Base-by-base conservation (phyloP, 345 rosid species). In the Murraya paniculata region DNA sequence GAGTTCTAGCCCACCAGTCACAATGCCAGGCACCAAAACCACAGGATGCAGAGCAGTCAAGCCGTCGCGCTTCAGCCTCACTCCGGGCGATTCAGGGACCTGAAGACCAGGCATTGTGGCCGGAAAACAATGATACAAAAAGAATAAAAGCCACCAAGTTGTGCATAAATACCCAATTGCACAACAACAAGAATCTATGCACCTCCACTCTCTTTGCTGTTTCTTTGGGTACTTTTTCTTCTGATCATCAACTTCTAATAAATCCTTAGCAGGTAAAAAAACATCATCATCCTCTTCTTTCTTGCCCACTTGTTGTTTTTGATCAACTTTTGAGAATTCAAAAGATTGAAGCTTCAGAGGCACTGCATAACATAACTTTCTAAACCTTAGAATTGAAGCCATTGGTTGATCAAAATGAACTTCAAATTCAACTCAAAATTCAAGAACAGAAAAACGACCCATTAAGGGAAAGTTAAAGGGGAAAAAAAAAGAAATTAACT, bases 1-100 rank as follows among this genome's bases (percentile, higher is more conserved):
- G 10, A 91, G 86, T 88, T 93, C 94, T 0, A 90, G 90, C 62
- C 91, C 94, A 5, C 91, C 94, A 1, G 94, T 88, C 55, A 88
- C 85, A 78, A 90, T 88, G 79, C 98, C 98, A 0, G 98, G 98
- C 59, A 93, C 91, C 67, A 93, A 78, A 79, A 91, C 86, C n/a
- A 93, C 92, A 7, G 93, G 97, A 74, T 93, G 96, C 62, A 85
- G 83, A 9, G 89, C 89, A 5, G 73, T 80, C 50, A 90, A 60
- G 41, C 97, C 94, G 50, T 93, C 97, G 0, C 87, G 74, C 75
- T 79, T 83, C 21, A 91, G 88, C 88, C 90, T 81, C 4, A 71
- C 50, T 6, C 95, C 91, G 0, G 92, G 89, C 4, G 89, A 81
- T 79, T 89, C 92, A 6, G 91, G 88, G 38, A 75, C 85, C 58